These are phyloP conservation scores for Pseudozyma pruni DNA, from an alignment of 1,284 basidiomycete species.

Conservation along the genomic window DNA sequence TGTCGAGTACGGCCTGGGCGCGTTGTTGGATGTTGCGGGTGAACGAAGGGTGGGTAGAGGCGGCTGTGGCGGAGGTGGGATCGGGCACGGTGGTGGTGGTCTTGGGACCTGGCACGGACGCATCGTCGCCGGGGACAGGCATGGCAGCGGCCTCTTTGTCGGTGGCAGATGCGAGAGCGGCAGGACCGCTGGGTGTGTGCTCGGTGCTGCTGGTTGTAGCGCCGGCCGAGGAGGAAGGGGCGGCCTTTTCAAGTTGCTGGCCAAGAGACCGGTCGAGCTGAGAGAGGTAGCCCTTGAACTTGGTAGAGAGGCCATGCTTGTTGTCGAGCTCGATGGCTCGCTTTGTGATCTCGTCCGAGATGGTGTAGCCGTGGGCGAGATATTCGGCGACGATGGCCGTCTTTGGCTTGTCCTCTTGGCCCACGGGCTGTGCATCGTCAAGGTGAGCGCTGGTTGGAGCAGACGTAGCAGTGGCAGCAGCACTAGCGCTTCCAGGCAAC, in stretches of 20 bases:
- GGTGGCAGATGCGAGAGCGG: slow-evolving; percentile 41
- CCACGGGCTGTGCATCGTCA: slow-evolving; percentile 36
- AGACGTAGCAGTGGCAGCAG: slow-evolving; percentile 15
- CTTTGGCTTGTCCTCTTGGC: slow-evolving; percentile 62
- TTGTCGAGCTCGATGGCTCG: slow-evolving; percentile 61
- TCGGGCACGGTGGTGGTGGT: slow-evolving; percentile 53
- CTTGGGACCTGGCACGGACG: slow-evolving; percentile 35
- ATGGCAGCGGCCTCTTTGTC: slow-evolving; percentile 51
- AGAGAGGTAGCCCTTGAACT: slow-evolving; percentile 55
- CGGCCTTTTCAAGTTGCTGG: slow-evolving; percentile 40
- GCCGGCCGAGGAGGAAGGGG: slow-evolving; percentile 23
- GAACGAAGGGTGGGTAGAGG: slow-evolving; percentile 42
- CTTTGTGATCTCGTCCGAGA: slow-evolving; percentile 59
- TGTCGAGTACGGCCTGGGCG: slow-evolving; percentile 48
- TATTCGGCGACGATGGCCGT: slow-evolving; percentile 60
- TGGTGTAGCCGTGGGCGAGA: slow-evolving; percentile 58
- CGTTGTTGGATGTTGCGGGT: slow-evolving; percentile 46
- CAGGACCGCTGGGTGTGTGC: slow-evolving; percentile 48
- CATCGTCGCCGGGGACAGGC: slow-evolving; percentile 41
- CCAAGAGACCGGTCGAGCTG: slow-evolving; percentile 57
- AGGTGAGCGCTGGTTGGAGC: slow-evolving; percentile 5
- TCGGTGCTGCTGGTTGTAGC: slow-evolving; percentile 41
- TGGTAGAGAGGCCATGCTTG: slow-evolving; percentile 57
- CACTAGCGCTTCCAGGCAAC: slow-evolving; percentile 15
- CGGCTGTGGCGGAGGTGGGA: slow-evolving; percentile 12